phyloP scores from a whole-genome alignment of 331 rosid species.

The Acacia concinna region DNA sequence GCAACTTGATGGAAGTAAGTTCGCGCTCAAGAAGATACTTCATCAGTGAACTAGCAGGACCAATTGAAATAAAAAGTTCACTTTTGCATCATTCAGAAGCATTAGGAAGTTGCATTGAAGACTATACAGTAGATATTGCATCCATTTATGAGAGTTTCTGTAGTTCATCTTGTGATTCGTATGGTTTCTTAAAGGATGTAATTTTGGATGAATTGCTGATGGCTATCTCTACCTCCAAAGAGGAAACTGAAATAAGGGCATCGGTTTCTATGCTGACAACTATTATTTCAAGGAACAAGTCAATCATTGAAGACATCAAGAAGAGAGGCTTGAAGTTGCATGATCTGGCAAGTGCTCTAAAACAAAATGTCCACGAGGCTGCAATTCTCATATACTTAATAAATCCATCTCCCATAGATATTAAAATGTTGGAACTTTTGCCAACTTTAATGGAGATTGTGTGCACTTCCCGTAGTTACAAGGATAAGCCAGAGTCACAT shows the following conservation, averaged over 20 bases:
- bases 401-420: conserved; percentile 74
- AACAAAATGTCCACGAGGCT: conserved; percentile 76
- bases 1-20: conserved; percentile 42
- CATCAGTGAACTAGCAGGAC: conserved; percentile 39
- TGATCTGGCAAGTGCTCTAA: conserved; percentile 78
- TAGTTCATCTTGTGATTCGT: conserved; percentile 47
- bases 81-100: conserved; percentile 49
- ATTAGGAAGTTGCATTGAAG: conserved; percentile 57
- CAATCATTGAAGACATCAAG: conserved; percentile 67
- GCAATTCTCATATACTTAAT: conserved; percentile 69
- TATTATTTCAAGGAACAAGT: conserved; percentile 65
- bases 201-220: conserved; percentile 67
- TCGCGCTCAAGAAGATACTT: conserved; percentile 45
- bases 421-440: conserved; percentile 60
- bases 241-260: conserved; percentile 64
- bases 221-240: conserved; percentile 70
- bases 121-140: conserved; percentile 55
- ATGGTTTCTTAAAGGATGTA: conserved; percentile 62
- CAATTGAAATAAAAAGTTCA: conserved; percentile 43
- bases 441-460: conserved; percentile 67
- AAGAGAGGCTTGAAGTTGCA: conserved; percentile 68
- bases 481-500: conserved; percentile 45
- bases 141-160: conserved; percentile 55
- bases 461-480: conserved; percentile 53
- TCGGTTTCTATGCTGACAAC: conserved; percentile 62